A percentile compares a stretch with the other conserved stretches of the same genome.
Conservation (phyloP, 2,329 filamentous ascomycete species). For the Phoma sp. region DNA sequence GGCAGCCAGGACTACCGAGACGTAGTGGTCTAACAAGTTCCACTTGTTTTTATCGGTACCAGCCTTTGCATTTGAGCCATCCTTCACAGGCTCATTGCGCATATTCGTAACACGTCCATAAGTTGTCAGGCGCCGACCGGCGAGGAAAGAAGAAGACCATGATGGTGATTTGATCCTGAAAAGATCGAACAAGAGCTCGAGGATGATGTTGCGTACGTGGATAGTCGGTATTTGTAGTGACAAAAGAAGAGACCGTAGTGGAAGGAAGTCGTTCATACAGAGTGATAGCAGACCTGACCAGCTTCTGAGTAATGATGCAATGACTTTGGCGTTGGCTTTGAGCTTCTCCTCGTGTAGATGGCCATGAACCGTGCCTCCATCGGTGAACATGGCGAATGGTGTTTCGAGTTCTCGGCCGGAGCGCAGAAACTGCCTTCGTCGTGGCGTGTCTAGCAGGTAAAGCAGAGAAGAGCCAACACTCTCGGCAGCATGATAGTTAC, state of each 20-base stretch:
- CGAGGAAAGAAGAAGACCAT: conserved; percentile 95
- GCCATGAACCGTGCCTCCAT: conserved; percentile 66
- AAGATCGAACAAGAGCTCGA: conserved; percentile 85
- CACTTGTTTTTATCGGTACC: conserved; percentile 68
- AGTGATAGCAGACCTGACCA: conserved; percentile 93
- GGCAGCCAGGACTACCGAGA: conserved; percentile 83
- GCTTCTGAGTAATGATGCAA: conserved; percentile 86
- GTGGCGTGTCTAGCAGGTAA: conserved; percentile 85
- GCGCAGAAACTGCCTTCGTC: conserved; percentile 80
- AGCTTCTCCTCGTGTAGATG: conserved; percentile 67
- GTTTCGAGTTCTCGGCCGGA: conserved; percentile 90
- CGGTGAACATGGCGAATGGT: conserved; percentile 88
- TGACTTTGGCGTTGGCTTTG: conserved; percentile 90
- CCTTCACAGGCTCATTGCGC: conserved; percentile 65
- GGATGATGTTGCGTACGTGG: conserved; percentile 73
- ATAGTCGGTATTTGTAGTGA: conserved; percentile 67
- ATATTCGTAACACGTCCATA: conserved; percentile 94
- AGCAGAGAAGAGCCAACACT: conserved; percentile 87
- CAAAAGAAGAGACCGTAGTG: conserved; percentile 80
- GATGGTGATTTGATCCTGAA: conserved; percentile 90
- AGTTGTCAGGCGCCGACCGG: conserved; percentile 89
- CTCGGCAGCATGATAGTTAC: conserved; percentile 90
- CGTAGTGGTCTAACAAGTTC: conserved; percentile 93
- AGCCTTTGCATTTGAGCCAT: conserved; percentile 66
- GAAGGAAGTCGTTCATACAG: conserved; percentile 85